phyloP scores from a whole-genome alignment of 2,329 filamentous ascomycete genomes.

The Scorias spongiosa region DNA sequence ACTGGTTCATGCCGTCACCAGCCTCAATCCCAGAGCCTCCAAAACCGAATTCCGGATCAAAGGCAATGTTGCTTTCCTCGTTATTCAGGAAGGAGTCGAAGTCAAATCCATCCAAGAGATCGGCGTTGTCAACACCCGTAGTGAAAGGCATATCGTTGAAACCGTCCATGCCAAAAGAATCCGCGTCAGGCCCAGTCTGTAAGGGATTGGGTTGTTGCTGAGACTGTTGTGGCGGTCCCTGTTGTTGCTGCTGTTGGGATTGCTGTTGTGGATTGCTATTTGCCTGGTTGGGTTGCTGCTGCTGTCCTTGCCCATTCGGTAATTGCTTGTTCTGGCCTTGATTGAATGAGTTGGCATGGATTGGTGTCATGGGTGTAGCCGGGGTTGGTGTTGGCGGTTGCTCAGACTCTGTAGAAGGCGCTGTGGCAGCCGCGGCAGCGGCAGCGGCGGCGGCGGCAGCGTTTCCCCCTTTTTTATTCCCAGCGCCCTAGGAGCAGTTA shows the following conservation, averaged over 20 bases:
- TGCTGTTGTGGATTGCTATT: slow-evolving; percentile 7
- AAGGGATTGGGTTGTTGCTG: slow-evolving; percentile 2
- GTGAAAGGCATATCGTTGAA: slow-evolving; percentile 25
- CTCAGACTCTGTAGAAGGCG: slow-evolving; percentile 26
- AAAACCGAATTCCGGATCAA: slow-evolving; percentile 10
- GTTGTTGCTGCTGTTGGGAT: slow-evolving; percentile 1
- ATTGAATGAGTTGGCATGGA: slow-evolving; percentile 24
- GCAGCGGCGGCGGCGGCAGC: slow-evolving; percentile 22
- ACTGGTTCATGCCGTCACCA: not conserved
- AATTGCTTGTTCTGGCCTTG: slow-evolving; percentile 21
- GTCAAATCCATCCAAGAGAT: slow-evolving; percentile 54
- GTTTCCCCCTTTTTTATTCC: slow-evolving; percentile 24
- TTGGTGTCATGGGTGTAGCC: slow-evolving; percentile 33
- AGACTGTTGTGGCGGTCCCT: slow-evolving; percentile 6
- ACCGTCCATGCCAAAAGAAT: slow-evolving; percentile 19
- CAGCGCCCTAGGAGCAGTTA: slow-evolving; percentile 4
- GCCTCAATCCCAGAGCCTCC: not conserved
- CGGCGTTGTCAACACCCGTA: slow-evolving; percentile 35
- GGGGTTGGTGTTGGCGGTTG: slow-evolving; percentile 34
- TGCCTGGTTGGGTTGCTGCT: slow-evolving; percentile 17
- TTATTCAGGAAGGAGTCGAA: slow-evolving; percentile 53
- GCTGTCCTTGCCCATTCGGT: slow-evolving; percentile 17
- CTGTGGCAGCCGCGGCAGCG: slow-evolving; percentile 22
- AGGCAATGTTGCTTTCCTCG: slow-evolving; percentile 29
- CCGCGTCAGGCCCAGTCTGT: slow-evolving; percentile 17